Conservation (phyloP, 345 rosid species). For the Noccaea bulbosa region DNA sequence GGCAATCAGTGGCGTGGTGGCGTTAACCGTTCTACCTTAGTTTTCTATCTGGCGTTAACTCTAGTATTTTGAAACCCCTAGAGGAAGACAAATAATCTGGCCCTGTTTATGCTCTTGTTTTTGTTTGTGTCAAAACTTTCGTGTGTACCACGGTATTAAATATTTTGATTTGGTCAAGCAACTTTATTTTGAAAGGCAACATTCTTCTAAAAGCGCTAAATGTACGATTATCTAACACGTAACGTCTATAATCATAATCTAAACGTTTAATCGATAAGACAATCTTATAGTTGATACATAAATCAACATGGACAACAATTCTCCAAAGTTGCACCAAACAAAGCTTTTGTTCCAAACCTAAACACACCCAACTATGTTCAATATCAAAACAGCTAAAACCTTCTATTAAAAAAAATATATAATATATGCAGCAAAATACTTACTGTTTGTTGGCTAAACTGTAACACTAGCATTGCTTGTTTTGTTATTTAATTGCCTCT, state of each 20-base stretch:
- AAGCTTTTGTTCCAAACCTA: too few species aligned
- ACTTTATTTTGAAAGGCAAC: neutral
- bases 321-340: too few species aligned
- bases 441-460: too few species aligned
- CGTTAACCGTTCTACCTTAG: conserved; percentile 33
- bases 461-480: neutral
- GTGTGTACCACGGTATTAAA: neutral
- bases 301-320: too few species aligned
- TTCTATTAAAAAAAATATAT: too few species aligned
- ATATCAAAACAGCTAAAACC: too few species aligned
- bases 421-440: too few species aligned
- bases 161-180: too few species aligned
- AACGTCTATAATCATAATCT: neutral
- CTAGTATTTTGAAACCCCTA: conserved; percentile 10
- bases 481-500: neutral
- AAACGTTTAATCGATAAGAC: neutral
- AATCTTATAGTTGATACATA: too few species aligned
- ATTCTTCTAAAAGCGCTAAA: too few species aligned
- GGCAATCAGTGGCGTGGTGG: conserved; percentile 23
- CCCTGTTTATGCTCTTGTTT: neutral
- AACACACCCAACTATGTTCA: too few species aligned
- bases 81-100: neutral
- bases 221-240: neutral
- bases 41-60: neutral
- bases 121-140: neutral